phyloP scores from a whole-genome alignment of 495 filamentous ascomycete genomes.

The Penicillium cosmopolitanum region DNA sequence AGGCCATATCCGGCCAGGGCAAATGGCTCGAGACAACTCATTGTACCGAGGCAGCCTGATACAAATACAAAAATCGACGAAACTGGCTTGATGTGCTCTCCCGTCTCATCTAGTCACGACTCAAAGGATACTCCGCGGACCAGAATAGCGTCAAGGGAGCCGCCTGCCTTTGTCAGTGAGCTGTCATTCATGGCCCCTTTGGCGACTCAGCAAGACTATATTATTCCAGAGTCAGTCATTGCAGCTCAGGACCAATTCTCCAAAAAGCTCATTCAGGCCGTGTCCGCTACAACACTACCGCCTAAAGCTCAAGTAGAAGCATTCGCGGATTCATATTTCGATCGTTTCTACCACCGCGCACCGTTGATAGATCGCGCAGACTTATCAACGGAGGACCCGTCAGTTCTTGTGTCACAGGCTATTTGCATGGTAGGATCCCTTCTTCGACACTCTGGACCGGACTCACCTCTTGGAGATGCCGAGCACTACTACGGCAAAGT shows the following conservation, averaged over 20 bases:
- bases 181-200: slow-evolving; percentile 13
- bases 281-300: slow-evolving; percentile 6
- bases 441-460: slow-evolving; percentile 9
- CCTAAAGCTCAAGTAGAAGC: slow-evolving; percentile 5
- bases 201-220: not conserved
- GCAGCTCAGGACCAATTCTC: not conserved
- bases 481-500: slow-evolving; percentile 17
- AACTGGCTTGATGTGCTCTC: not conserved
- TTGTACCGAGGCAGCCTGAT: not conserved
- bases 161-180: slow-evolving; percentile 9
- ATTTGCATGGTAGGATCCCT: slow-evolving; percentile 12
- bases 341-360: slow-evolving; percentile 12
- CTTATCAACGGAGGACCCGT: slow-evolving; percentile 5
- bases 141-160: not conserved
- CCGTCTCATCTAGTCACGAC: not conserved
- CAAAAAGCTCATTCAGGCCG: not conserved
- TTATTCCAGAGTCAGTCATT: not conserved
- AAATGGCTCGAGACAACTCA: not conserved
- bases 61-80: not conserved
- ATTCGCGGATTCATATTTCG: slow-evolving; percentile 12
- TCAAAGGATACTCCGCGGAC: not conserved
- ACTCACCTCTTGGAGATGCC: slow-evolving; percentile 11
- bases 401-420: slow-evolving; percentile 2
- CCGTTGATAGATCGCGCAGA: slow-evolving; percentile 7
- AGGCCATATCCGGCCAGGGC: slow-evolving; percentile 4